Conservation (phyloP, 306 rosid species). For the Purshia tridentata region DNA sequence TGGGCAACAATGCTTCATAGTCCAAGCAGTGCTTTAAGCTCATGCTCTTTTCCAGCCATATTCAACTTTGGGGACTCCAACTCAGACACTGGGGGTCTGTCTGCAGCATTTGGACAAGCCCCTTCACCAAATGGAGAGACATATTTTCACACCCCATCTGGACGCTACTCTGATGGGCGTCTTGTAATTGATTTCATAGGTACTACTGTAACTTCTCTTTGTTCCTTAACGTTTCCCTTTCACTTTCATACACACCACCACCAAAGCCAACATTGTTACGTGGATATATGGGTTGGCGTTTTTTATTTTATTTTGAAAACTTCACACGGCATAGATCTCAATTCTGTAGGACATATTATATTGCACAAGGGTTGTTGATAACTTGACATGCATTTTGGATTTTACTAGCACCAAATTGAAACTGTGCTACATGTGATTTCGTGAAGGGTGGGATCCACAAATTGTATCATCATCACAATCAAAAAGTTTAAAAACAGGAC, state of each 20-base stretch:
- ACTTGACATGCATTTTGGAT: background rate
- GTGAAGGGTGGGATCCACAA: background rate
- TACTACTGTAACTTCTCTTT: slow-evolving; percentile 10
- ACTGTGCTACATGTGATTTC: background rate
- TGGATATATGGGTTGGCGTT: too few species aligned
- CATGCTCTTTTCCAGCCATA: slow-evolving; percentile 43
- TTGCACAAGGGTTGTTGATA: too few species aligned
- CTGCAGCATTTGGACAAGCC: slow-evolving; percentile 60
- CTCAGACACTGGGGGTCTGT: slow-evolving; percentile 59
- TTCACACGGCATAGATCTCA: background rate
- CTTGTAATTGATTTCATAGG: slow-evolving; percentile 62
- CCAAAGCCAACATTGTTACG: too few species aligned
- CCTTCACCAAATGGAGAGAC: slow-evolving; percentile 56
- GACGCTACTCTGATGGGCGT: slow-evolving; percentile 73
- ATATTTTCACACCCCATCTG: slow-evolving; percentile 56
- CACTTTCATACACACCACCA: too few species aligned
- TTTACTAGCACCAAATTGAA: too few species aligned
- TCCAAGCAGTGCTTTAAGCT: background rate
- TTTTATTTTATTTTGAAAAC: too few species aligned
- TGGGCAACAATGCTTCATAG: slow-evolving; percentile 15
- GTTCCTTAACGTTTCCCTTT: too few species aligned
- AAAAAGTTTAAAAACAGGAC: slow-evolving; percentile 1
- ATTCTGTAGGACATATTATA: background rate
- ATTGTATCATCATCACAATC: background rate
- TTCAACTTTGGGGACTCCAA: slow-evolving; percentile 67